Evolutionary conservation across 805 yeast genomes (phyloP).

Genomic region (Wickerhamomyces canadensis): DNA sequence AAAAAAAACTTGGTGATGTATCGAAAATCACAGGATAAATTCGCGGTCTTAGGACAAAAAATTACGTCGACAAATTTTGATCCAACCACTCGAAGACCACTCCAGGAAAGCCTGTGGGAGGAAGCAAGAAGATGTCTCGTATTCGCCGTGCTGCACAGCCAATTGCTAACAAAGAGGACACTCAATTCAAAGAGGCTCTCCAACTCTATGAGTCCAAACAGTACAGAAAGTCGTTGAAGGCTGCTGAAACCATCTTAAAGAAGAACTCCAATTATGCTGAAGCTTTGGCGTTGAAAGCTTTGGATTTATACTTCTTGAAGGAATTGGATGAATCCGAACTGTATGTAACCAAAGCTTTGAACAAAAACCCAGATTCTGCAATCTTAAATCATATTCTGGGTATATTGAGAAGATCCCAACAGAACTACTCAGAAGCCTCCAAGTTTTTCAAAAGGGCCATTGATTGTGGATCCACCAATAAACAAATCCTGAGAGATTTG

Average conservation of each 20-base stretch:
- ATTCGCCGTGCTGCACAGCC: not conserved
- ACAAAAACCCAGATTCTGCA: conserved; percentile 54
- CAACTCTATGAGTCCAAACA: conserved; percentile 78
- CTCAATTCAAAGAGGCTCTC: conserved; percentile 74
- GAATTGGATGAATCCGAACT: conserved; percentile 59
- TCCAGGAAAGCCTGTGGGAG: too few species aligned
- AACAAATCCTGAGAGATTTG: conserved; percentile 76
- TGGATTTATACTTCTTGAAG: conserved; percentile 52
- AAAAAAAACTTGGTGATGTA: not conserved
- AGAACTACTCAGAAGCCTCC: conserved; percentile 70
- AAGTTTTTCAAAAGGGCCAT: conserved; percentile 71
- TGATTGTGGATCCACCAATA: conserved; percentile 73
- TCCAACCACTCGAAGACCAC: too few species aligned
- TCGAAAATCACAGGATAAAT: too few species aligned
- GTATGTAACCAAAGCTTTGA: conserved; percentile 55
- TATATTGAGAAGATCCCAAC: conserved; percentile 66
- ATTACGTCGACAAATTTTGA: too few species aligned
- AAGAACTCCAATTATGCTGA: conserved; percentile 74
- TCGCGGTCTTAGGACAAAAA: too few species aligned
- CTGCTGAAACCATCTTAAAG: conserved; percentile 70
- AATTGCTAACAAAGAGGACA: conserved; percentile 56
- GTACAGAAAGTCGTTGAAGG: conserved; percentile 78
- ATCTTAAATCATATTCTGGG: conserved; percentile 84
- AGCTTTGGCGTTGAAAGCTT: conserved; percentile 79
- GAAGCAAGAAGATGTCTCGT: conserved; percentile 1